phyloP scores from a whole-genome alignment of 768 basidiomycete genomes.

The Hygrophorus russula region DNA sequence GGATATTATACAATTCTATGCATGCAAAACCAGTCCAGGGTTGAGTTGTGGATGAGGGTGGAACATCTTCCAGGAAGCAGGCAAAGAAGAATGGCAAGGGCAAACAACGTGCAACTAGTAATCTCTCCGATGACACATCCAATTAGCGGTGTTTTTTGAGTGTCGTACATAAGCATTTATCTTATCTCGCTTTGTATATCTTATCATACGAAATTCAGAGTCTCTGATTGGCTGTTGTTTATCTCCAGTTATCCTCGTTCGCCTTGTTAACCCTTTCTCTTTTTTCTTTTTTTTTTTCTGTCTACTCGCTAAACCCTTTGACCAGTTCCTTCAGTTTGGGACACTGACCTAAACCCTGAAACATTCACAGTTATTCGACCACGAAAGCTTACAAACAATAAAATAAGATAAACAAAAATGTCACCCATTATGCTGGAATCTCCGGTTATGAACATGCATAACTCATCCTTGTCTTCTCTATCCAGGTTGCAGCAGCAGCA shows the following conservation, averaged over 20 bases:
- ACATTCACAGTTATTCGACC: not conserved
- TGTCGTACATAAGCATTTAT: no score
- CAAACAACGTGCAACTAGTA: no score
- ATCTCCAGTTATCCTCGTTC: no score
- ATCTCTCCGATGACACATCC: no score
- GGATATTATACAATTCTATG: no score
- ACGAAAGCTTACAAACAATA: no score
- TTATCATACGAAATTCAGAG: not conserved
- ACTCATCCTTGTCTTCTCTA: constrained; percentile 28
- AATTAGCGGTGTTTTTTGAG: no score
- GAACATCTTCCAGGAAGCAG: no score
- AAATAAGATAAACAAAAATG: constrained; percentile 24
- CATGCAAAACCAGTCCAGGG: no score
- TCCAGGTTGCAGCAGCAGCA: constrained; percentile 38
- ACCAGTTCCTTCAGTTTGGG: not conserved
- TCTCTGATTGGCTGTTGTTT: not conserved
- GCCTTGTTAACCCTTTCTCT: not conserved
- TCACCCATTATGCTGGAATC: constrained; percentile 48
- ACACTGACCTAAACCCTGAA: not conserved
- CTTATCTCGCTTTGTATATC: not conserved
- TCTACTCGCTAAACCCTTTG: not conserved
- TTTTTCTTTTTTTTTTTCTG: not conserved
- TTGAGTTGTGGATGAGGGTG: no score
- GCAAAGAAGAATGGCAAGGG: no score
- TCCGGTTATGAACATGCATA: constrained; percentile 40